Evolutionary conservation across 1,139 yeast species (phyloP).

Genomic region (Protomyces lactucae-debilis): DNA sequence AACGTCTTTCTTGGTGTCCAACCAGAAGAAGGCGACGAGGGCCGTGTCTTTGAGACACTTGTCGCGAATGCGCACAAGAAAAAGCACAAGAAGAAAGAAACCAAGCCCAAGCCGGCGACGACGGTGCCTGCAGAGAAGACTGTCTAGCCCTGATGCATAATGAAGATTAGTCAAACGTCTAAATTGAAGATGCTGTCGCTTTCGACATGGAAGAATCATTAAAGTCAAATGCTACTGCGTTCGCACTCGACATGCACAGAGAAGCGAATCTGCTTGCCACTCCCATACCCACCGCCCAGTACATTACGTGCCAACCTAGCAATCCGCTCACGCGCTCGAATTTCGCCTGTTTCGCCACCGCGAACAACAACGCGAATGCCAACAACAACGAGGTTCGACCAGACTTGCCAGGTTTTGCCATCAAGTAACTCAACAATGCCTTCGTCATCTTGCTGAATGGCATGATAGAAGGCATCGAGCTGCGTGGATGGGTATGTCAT

Average conservation of each 20-base stretch:
- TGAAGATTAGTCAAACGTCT: background rate
- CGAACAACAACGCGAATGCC: constrained; percentile 8
- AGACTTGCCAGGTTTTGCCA: constrained; percentile 26
- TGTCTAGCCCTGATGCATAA: too few species aligned
- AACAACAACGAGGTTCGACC: constrained; percentile 18
- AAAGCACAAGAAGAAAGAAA: constrained; percentile 47
- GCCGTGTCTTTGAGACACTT: constrained; percentile 80
- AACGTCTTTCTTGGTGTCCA: constrained; percentile 60
- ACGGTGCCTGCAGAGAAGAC: background rate
- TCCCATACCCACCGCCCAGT: constrained; percentile 26
- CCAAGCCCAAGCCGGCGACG: background rate
- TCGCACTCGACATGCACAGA: constrained; percentile 20
- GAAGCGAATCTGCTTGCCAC: constrained; percentile 12
- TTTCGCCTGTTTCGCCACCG: constrained; percentile 24
- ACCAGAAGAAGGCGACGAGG: constrained; percentile 84
- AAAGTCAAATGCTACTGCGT: background rate
- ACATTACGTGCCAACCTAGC: constrained; percentile 12
- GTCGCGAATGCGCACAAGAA: constrained; percentile 88
- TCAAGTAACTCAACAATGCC: constrained; percentile 2
- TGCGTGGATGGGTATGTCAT: constrained; percentile 26
- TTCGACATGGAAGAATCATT: too few species aligned
- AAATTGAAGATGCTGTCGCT: background rate
- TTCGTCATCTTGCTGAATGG: constrained; percentile 9
- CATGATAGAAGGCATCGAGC: background rate
- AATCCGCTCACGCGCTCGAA: constrained; percentile 19